Evolutionary conservation across 2,329 filamentous ascomycete genomes (phyloP), one percentile per base, ranked within the genome.

Genomic region (Arthrobotrys entomopaga): DNA sequence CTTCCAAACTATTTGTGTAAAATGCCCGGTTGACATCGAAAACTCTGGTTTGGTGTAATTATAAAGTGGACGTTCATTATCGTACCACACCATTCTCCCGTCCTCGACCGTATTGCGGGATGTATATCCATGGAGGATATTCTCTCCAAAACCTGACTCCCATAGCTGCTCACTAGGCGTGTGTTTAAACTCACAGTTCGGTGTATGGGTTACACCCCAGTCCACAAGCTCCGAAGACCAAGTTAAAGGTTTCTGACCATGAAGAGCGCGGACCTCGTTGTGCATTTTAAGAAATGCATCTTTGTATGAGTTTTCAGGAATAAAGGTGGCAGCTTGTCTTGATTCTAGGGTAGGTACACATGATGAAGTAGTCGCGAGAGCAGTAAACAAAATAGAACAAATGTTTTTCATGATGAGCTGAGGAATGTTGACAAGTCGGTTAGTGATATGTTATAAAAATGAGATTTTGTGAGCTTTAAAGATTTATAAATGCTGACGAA

Each of bases 1-100:
- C 19, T 59, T 67, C 64, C 64, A 67, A 5, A 67, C 42, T 42
- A 67, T 60, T 16, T 46, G 42, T 5, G 42, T 46, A 13, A 46
- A 46, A 46, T 46, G 42, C 6, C 42, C 42, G 1, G 42, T 46
- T 15, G 11, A 7, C 42, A 46, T 46, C 6, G 42, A 46, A 19
- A 46, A 46, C 1, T 13, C 42, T 13, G 13, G 42, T 19, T 46
- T 4, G 4, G 11, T 46, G 11, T 13, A 46, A 19, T 46, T 13
- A 19, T 46, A 46, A 7, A 46, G 13, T 1, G 15, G 15, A 19
- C 13, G 42, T 46, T 46, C 42, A 1, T 46, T 46, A n/a, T 46
- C 16, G 6, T 46, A 46, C 42, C 42, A 19, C n/a, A 5, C n/a
- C 16, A 5, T 1, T 4, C 42, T 15, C n/a, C 42, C 42, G 11